Evolutionary conservation across 176 grass and related monocot species (phyloP).

Genomic region (Alopecurus myosuroides): DNA sequence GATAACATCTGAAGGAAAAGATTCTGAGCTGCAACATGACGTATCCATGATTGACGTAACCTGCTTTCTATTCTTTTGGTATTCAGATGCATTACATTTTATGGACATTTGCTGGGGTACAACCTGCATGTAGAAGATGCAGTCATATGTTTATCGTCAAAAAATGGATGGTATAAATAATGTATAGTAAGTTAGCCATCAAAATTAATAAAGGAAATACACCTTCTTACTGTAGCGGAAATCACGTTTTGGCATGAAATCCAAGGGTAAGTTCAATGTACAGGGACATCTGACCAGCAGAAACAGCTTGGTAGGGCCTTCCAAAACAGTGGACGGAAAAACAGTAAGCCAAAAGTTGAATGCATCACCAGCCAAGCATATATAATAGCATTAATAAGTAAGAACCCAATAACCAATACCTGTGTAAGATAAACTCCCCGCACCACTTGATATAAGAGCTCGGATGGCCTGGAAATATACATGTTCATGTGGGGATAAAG

Average conservation of each 20-base stretch:
- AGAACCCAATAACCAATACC: conserved; percentile 38
- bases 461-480: conserved; percentile 66
- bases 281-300: conserved; percentile 67
- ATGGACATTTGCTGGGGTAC: conserved; percentile 61
- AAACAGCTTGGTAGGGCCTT: conserved; percentile 87
- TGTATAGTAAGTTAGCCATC: not conserved
- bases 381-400: too few relatives aligned
- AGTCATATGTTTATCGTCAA: not conserved
- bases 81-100: conserved; percentile 49
- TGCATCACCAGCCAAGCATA: conserved; percentile 2
- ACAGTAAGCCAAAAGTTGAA: not conserved
- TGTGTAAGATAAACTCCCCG: conserved; percentile 72
- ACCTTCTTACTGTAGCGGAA: conserved; percentile 90
- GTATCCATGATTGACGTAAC: conserved; percentile 1
- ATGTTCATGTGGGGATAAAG: not conserved
- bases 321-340: conserved; percentile 18
- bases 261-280: conserved; percentile 63
- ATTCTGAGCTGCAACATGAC: conserved; percentile 27
- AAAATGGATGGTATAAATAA: not conserved
- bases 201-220: conserved; percentile 13
- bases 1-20: conserved; percentile 54
- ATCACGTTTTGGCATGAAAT: conserved; percentile 91
- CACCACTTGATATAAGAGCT: conserved; percentile 75
- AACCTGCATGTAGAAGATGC: conserved; percentile 38
- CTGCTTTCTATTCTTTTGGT: conserved; percentile 27